These are phyloP conservation scores for Suillus sp. DNA, from an alignment of 768 basidiomycete genomes.

Conservation along the genomic window DNA sequence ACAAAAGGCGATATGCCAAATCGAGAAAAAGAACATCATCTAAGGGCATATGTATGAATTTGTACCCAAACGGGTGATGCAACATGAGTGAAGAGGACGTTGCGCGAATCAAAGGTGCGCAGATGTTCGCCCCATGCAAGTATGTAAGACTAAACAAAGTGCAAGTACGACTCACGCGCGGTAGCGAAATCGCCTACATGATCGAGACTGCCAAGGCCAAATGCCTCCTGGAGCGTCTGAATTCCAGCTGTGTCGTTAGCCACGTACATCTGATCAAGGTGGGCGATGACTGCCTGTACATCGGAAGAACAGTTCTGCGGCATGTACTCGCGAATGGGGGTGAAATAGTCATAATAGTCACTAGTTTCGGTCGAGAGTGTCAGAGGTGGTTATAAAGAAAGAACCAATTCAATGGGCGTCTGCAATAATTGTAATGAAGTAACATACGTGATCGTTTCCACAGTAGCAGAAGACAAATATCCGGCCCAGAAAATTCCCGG, in stretches of 20 bases:
- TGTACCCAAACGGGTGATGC: neutral
- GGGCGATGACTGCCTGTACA: slow-evolving; percentile 60
- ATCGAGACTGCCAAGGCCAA: slow-evolving; percentile 55
- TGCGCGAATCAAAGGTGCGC: neutral
- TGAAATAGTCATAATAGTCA: slow-evolving; percentile 50
- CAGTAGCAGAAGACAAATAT: slow-evolving; percentile 49
- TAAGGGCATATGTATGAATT: neutral
- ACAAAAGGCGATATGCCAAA: neutral
- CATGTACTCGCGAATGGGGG: slow-evolving; percentile 69
- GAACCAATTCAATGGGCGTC: neutral
- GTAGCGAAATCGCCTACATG: slow-evolving; percentile 71
- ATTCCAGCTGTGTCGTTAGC: slow-evolving; percentile 47
- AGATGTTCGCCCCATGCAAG: neutral
- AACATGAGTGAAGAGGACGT: neutral
- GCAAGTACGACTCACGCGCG: slow-evolving; percentile 40
- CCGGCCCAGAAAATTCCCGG: slow-evolving; percentile 44
- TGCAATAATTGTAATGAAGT: slow-evolving; percentile 35
- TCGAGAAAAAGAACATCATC: neutral
- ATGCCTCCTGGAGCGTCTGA: slow-evolving; percentile 54
- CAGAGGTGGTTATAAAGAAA: neutral
- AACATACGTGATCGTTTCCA: slow-evolving; percentile 46
- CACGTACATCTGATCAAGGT: slow-evolving; percentile 60
- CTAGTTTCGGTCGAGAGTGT: slow-evolving; percentile 3
- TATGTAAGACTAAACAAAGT: neutral
- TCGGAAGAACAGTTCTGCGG: slow-evolving; percentile 75